Base-by-base conservation (phyloP, 2,329 filamentous ascomycete species). In the Cordyceps farinosa region DNA sequence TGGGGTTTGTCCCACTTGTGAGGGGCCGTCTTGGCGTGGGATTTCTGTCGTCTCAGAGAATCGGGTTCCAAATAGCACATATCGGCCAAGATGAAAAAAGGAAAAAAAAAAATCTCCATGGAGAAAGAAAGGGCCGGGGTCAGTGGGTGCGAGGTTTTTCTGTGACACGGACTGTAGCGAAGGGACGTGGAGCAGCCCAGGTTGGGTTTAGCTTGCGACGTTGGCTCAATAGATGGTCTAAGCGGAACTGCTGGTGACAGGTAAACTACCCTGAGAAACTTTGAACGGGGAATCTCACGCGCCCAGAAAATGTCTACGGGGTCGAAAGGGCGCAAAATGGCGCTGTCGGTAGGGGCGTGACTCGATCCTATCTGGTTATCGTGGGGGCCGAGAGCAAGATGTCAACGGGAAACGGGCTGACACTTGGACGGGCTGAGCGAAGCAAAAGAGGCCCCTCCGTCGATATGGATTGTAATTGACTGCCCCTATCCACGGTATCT, bases 111-210 rank as follows among this genome's bases (percentile, higher is more conserved):
- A 3, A 11, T 22, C 22, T 22, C 13, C 2, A 34, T 45, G 53
- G 29, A 29, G 17, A 52, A 11, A 32, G 32, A 22, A 13, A 10
- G 11, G 38, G 38, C 44, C n/a, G 44, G n/a, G 15, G 7, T 15
- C 22, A 22, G 22, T 17, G 22, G 15, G 13, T 17, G 10, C 15
- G 44, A 29, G 3, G 10, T 48, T 36, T 44, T 58, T 36, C 55
- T 58, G 53, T 48, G 55, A 58, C 55, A 58, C 55, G 55, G 55
- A 47, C 55, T 58, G 55, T 58, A 58, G 44, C 55, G 51, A n/a
- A 15, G 13, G 55, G 11, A 40, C 10, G 32, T 48, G 27, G 54
- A n/a, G 50, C 50, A 22, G 32, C 11, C 30, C 32, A 11, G 10
- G 29, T 32, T 1, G 15, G 50, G 30, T n/a, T 22, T 48, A 48